Evolutionary conservation across 257 asterid genomes (phyloP).

Genomic region (Coffea eugenioides): DNA sequence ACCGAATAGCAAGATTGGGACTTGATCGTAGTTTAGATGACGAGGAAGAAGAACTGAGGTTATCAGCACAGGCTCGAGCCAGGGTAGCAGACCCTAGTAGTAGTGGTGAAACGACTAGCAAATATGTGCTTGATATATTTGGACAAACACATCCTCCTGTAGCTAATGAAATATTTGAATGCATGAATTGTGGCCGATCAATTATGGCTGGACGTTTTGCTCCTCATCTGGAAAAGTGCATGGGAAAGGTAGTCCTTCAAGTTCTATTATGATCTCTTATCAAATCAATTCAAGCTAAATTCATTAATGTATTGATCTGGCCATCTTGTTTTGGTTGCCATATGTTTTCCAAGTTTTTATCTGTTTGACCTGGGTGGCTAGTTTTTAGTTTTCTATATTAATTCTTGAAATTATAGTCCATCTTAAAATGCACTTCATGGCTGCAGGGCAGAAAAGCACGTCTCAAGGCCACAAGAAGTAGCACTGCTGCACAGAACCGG

Average conservation of each 20-base stretch:
- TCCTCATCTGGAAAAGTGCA: constrained; percentile 97
- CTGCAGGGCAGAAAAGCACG: constrained; percentile 97
- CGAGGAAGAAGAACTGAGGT: constrained; percentile 80
- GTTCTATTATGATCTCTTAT: neutral
- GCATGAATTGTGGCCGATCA: constrained; percentile 90
- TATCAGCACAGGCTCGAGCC: constrained; percentile 82
- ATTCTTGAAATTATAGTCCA: neutral
- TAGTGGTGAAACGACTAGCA: constrained; percentile 70
- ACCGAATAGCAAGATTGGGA: constrained; percentile 79
- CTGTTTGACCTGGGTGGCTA: neutral
- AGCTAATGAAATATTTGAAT: constrained; percentile 75
- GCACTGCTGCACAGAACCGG: constrained; percentile 74
- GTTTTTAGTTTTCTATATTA: neutral
- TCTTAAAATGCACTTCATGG: constrained; percentile 1
- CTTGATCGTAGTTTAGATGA: constrained; percentile 81
- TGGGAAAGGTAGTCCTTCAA: constrained; percentile 79
- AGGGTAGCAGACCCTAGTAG: constrained; percentile 72
- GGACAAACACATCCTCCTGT: constrained; percentile 93
- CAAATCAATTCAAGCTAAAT: neutral
- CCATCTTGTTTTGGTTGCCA: neutral
- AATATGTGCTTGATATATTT: constrained; percentile 82
- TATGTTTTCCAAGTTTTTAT: neutral
- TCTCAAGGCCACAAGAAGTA: constrained; percentile 79
- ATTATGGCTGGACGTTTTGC: constrained; percentile 90
- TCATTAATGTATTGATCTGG: neutral